Conservation (phyloP, 2,329 filamentous ascomycete species). For the Phialophora macrospora region DNA sequence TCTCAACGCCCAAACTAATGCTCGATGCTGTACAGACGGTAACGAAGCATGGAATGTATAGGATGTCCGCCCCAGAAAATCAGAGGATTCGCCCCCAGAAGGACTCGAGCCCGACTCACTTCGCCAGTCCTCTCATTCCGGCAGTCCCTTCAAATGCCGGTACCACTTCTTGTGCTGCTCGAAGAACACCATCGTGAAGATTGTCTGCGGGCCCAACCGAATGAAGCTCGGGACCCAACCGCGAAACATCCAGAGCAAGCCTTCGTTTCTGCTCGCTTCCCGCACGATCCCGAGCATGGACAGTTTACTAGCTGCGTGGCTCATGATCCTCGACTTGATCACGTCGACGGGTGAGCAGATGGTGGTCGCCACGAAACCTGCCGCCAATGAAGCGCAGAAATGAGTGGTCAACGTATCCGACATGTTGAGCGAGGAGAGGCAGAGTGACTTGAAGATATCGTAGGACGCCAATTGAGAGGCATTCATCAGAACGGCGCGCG, state of each 20-base stretch:
- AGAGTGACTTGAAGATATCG: conserved; percentile 65
- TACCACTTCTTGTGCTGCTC: conserved; percentile 72
- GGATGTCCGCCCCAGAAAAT: not conserved
- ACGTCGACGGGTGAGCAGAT: conserved; percentile 71
- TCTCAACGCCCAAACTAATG: conserved; percentile 8
- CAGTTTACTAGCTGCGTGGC: conserved; percentile 51
- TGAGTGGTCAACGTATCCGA: conserved; percentile 64
- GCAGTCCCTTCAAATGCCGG: conserved; percentile 48
- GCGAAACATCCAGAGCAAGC: conserved; percentile 67
- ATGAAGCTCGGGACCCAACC: conserved; percentile 72
- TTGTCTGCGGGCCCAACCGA: conserved; percentile 67
- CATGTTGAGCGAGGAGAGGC: conserved; percentile 59
- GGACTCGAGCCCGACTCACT: not conserved
- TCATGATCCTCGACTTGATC: conserved; percentile 70
- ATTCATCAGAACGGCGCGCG: conserved; percentile 69
- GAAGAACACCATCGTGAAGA: conserved; percentile 69
- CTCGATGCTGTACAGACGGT: conserved; percentile 17
- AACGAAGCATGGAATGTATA: not conserved
- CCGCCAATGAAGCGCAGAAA: conserved; percentile 65
- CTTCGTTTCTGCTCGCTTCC: conserved; percentile 62
- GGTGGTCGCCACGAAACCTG: conserved; percentile 69
- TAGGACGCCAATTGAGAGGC: conserved; percentile 67
- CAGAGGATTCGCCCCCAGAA: not conserved
- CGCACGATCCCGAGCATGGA: conserved; percentile 56
- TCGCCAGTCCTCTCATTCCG: conserved; percentile 19